These are phyloP conservation scores for Eleusine coracana DNA, from an alignment of 176 grass and related monocot genomes.

Conservation along the genomic window DNA sequence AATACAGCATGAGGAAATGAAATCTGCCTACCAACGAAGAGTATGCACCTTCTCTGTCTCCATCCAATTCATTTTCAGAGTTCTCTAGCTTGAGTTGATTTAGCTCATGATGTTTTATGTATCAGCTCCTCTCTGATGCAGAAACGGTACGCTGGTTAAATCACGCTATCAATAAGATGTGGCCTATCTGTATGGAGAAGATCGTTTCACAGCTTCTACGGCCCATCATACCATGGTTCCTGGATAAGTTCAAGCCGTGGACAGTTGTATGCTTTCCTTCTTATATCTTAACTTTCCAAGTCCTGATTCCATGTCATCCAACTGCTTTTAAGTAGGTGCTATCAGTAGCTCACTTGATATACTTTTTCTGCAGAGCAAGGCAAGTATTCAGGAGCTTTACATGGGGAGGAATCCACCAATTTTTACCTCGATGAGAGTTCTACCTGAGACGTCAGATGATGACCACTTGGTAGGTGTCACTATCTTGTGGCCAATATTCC, in stretches of 20 bases:
- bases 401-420: conserved; percentile 91
- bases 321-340: not conserved
- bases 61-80: conserved; percentile 20
- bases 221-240: conserved; percentile 95
- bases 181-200: conserved; percentile 96
- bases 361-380: conserved; percentile 72
- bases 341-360: conserved; percentile 32
- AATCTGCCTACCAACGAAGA: conserved; percentile 74
- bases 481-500: not conserved
- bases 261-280: conserved; percentile 69
- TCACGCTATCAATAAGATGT: conserved; percentile 87
- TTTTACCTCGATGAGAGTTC: conserved; percentile 80
- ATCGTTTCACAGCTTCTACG: conserved; percentile 79
- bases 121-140: conserved; percentile 87
- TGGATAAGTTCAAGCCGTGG: conserved; percentile 97
- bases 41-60: conserved; percentile 54
- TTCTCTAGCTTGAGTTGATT: conserved; percentile 16
- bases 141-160: conserved; percentile 96
- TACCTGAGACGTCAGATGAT: conserved; percentile 83
- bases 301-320: conserved; percentile 21
- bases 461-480: conserved; percentile 80
- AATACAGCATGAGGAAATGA: conserved; percentile 76
- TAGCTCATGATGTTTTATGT: conserved; percentile 47
- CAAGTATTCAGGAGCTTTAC: conserved; percentile 83
- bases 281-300: conserved; percentile 9